A percentile compares a stretch with the other conserved stretches of the same genome.
These are phyloP conservation scores for Kodamaea sagamina DNA, from an alignment of 805 yeast genomes.

Conservation along the genomic window DNA sequence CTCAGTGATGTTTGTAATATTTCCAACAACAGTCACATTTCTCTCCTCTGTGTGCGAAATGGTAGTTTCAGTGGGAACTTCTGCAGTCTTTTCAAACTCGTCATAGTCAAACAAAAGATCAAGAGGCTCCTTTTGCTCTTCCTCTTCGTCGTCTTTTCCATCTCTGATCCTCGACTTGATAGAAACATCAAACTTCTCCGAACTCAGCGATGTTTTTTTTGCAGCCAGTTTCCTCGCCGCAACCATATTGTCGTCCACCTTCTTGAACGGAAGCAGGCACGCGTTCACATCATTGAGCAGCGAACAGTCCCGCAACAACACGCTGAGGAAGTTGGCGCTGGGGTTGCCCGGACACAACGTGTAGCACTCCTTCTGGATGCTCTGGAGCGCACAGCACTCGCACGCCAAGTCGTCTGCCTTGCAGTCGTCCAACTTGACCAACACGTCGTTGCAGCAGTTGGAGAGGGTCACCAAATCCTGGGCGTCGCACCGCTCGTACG, in stretches of 20 bases:
- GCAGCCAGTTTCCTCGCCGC: background rate
- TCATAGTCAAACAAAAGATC: slow-evolving; percentile 11
- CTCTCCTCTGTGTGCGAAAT: background rate
- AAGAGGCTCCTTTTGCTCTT: background rate
- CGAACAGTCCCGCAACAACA: slow-evolving; percentile 48
- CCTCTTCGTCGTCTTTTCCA: background rate
- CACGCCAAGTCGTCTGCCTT: slow-evolving; percentile 56
- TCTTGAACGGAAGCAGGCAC: slow-evolving; percentile 51
- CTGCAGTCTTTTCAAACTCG: slow-evolving; percentile 4
- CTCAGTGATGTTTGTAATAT: background rate
- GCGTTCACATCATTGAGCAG: slow-evolving; percentile 51
- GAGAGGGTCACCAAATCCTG: slow-evolving; percentile 45
- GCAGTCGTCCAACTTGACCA: slow-evolving; percentile 49
- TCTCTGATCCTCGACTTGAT: slow-evolving; percentile 6
- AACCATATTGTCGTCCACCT: slow-evolving; percentile 32
- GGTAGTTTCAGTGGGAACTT: background rate
- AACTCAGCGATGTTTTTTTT: background rate
- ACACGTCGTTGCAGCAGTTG: slow-evolving; percentile 48
- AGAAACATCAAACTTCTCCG: slow-evolving; percentile 4
- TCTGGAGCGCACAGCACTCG: slow-evolving; percentile 58
- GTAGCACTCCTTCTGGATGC: slow-evolving; percentile 47
- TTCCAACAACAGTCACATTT: too few species aligned
- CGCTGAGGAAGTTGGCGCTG: slow-evolving; percentile 48
- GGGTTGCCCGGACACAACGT: slow-evolving; percentile 52
- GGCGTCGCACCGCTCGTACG: slow-evolving; percentile 42